Evolutionary conservation across 2,329 filamentous ascomycete species (phyloP).

Genomic region (Mycosphaerella arachidis): DNA sequence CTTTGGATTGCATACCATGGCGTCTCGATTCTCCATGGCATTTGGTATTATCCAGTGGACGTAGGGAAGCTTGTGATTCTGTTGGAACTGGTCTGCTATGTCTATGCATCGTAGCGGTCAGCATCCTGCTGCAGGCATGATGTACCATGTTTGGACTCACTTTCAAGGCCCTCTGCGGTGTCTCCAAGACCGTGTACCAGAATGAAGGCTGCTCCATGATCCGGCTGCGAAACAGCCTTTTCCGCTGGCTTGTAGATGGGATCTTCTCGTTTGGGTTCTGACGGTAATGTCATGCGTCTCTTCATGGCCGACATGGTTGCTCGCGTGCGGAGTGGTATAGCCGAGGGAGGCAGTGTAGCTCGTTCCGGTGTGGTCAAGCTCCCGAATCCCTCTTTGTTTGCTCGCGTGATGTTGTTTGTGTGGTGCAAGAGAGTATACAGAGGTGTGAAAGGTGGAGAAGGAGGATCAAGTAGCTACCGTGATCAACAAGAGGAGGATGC

Average conservation of each 20-base stretch:
- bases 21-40: conserved; percentile 44
- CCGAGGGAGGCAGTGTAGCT: background rate
- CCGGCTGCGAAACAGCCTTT: conserved; percentile 32
- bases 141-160: conserved; percentile 24
- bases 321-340: conserved; percentile 2
- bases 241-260: conserved; percentile 38
- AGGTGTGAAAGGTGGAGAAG: background rate
- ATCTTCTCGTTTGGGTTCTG: conserved; percentile 23
- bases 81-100: conserved; percentile 40
- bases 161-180: conserved; percentile 41
- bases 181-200: conserved; percentile 46
- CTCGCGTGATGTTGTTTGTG: background rate
- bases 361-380: background rate
- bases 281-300: conserved; percentile 31
- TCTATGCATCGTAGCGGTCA: conserved; percentile 11
- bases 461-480: background rate
- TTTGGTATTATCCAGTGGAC: conserved; percentile 50
- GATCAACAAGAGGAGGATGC: background rate
- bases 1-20: conserved; percentile 13
- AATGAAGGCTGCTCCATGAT: conserved; percentile 42
- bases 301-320: conserved; percentile 12
- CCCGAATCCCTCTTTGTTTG: background rate
- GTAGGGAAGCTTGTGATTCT: conserved; percentile 45
- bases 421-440: background rate
- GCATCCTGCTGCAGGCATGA: too few relatives aligned